These are phyloP conservation scores for Pulicaria dysenterica DNA, from an alignment of 129 eudicot species.

Conservation along the genomic window DNA sequence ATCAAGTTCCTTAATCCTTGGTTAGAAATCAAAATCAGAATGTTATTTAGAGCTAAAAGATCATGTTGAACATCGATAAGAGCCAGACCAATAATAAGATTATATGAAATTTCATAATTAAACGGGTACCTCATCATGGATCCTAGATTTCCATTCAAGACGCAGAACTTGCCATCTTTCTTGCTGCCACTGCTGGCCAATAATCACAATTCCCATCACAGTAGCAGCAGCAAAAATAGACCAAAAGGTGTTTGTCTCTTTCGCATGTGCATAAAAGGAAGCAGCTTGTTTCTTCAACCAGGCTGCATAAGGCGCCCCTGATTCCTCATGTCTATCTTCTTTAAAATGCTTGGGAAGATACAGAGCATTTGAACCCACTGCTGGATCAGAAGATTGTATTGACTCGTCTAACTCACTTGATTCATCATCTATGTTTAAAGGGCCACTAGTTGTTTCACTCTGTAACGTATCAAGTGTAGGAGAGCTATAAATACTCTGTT, in stretches of 20 bases:
- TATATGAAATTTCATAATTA: not conserved
- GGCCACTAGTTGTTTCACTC: slow-evolving; percentile 45
- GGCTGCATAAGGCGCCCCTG: slow-evolving; percentile 38
- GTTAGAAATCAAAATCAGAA: no score
- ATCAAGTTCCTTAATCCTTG: no score
- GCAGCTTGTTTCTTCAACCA: slow-evolving; percentile 81
- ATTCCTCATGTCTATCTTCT: slow-evolving; percentile 43
- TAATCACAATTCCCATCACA: slow-evolving; percentile 82
- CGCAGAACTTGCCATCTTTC: slow-evolving; percentile 77
- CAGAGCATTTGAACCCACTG: slow-evolving; percentile 32
- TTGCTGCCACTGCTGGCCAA: slow-evolving; percentile 75
- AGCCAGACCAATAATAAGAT: not conserved
- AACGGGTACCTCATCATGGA: slow-evolving; percentile 59
- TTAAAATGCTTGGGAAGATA: slow-evolving; percentile 26
- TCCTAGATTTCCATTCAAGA: slow-evolving; percentile 48
- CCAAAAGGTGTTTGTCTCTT: slow-evolving; percentile 73
- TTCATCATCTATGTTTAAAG: slow-evolving; percentile 37
- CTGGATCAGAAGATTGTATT: slow-evolving; percentile 45
- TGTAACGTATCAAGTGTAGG: slow-evolving; percentile 45
- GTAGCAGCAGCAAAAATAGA: slow-evolving; percentile 79
- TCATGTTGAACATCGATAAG: no score
- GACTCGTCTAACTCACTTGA: slow-evolving; percentile 29
- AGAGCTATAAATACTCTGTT: slow-evolving; percentile 46
- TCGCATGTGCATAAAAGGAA: slow-evolving; percentile 62
- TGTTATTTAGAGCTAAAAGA: no score